Base-by-base conservation (phyloP, 345 rosid genomes). In the Nasturtium officinale region DNA sequence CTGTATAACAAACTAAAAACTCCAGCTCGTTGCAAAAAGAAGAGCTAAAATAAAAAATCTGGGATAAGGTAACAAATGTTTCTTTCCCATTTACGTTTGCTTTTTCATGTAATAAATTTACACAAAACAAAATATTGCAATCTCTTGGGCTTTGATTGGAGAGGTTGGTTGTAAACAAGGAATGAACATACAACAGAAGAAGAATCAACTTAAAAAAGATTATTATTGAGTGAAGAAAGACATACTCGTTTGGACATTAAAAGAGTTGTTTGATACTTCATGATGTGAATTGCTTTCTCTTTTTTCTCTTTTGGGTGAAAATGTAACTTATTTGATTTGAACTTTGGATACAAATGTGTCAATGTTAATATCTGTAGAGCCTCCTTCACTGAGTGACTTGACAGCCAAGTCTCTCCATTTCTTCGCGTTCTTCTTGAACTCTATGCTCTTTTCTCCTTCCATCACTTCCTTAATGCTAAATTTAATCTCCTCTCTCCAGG, bases 401-500 rank as follows among this genome's bases (percentile, higher is more conserved):
- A 40, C 48, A 10, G 89, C 85, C 52, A 84, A 67, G 32, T 81
- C 75, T 76, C 80, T 85, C 87, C 85, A 85, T 64, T 79, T 85
- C 18, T 1, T 18, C 0, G 82, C 84, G 26, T 85, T 85, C 51
- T 54, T 46, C 26, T 71, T 76, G 72, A 84, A 74, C 64, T 61
- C 87, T 50, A 47, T 59, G 15, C 80, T 69, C 28, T 54, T 78
- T 59, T 85, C 83, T 6, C 85, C 82, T 50, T 78, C 86, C 85
- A 86, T 85, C 32, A 85, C 88, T 66, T 80, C 77, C 64, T 56
- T 80, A 2, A 89, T 72, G 38, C 86, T 81, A 9, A 47, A 5
- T 67, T 82, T 86, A 11, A 84, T 80, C 74, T 84, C 94, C 3
- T 80, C 89, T 59, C 80, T 78, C 55, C 69, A 73, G 26, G 78